phyloP scores from a whole-genome alignment of 2,329 filamentous ascomycete genomes.

The Neurospora sp. region DNA sequence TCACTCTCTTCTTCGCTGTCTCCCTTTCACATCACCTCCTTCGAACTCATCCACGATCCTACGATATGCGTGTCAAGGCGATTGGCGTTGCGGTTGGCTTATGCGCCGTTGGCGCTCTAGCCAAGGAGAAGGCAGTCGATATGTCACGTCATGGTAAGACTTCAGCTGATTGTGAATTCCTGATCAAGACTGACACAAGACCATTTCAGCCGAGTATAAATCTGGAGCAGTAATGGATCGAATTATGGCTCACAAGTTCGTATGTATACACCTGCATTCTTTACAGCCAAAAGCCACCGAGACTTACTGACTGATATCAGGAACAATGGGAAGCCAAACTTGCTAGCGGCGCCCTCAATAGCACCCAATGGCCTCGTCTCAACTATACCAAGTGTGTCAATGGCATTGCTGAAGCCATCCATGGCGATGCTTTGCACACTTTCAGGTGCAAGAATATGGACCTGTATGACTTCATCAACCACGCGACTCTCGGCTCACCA shows the following conservation, averaged over 20 bases:
- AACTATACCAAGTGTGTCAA: constrained; percentile 25
- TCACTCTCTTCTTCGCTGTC: background rate
- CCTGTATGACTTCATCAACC: constrained; percentile 45
- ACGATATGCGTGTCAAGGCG: background rate
- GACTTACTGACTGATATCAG: background rate
- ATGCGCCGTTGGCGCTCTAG: background rate
- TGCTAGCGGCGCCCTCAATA: background rate
- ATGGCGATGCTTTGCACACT: constrained; percentile 36
- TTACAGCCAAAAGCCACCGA: background rate
- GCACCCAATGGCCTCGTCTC: constrained; percentile 1
- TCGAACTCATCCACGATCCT: background rate
- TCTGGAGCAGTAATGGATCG: background rate
- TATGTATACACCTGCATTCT: background rate
- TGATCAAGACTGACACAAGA: background rate
- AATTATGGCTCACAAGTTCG: background rate
- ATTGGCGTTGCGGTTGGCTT: background rate
- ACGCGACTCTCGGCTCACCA: constrained; percentile 40
- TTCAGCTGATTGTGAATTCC: background rate
- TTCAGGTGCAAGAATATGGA: constrained; percentile 41
- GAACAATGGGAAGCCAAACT: background rate
- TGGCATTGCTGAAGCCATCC: constrained; percentile 33
- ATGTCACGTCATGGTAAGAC: background rate
- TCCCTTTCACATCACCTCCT: background rate
- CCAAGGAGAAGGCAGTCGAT: background rate
- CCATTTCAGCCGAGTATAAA: background rate